Conservation (phyloP, 2,329 filamentous ascomycete genomes). For the Hypoxylon sp. region DNA sequence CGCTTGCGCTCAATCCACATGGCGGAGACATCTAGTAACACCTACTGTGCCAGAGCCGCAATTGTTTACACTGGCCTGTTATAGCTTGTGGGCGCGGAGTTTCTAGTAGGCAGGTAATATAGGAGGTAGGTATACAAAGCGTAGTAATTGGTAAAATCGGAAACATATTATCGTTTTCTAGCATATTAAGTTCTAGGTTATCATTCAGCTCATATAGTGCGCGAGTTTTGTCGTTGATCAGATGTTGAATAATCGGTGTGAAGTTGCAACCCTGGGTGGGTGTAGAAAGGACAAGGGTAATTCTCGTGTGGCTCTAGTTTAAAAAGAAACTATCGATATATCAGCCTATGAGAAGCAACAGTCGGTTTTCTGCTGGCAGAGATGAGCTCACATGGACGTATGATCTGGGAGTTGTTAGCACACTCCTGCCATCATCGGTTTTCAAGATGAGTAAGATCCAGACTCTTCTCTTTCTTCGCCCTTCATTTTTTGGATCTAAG, state of each 20-base stretch:
- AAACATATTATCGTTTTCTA: neutral
- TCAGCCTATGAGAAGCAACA: conserved; percentile 1
- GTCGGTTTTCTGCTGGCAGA: neutral
- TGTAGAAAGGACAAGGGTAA: neutral
- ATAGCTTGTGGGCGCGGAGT: neutral
- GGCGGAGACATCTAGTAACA: neutral
- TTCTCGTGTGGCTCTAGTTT: conserved; percentile 17
- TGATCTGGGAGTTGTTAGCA: neutral
- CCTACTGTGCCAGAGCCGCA: neutral
- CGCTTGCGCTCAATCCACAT: neutral
- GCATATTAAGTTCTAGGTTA: neutral
- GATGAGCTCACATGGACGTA: conserved; percentile 1
- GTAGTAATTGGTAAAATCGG: neutral
- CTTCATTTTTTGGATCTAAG: neutral
- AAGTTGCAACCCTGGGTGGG: neutral
- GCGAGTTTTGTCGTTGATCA: neutral
- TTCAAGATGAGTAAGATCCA: conserved; percentile 2
- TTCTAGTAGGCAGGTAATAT: neutral
- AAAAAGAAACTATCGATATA: neutral
- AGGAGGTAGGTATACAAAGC: too few relatives aligned
- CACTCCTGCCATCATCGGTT: neutral
- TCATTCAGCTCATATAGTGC: neutral
- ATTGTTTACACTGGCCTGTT: neutral
- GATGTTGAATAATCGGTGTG: neutral
- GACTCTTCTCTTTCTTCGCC: neutral